These are phyloP conservation scores for Xylaria curta DNA, from an alignment of 495 filamentous ascomycete species.

Conservation along the genomic window DNA sequence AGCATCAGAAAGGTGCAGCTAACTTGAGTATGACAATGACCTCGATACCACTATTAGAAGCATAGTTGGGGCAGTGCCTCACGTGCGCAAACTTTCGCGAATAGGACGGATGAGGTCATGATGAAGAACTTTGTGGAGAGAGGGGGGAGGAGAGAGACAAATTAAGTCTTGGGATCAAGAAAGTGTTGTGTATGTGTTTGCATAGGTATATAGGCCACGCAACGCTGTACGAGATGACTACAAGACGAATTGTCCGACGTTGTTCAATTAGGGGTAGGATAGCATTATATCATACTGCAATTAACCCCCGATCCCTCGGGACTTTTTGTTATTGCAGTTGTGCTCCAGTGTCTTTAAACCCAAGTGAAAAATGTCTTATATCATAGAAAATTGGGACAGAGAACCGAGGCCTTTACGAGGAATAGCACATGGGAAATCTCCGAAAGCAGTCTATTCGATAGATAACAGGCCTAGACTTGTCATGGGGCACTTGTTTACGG, in stretches of 20 bases:
- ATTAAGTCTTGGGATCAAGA: not conserved
- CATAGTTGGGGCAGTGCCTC: not conserved
- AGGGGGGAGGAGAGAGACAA: not conserved
- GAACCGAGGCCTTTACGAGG: not conserved
- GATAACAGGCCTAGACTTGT: not conserved
- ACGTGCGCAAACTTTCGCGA: not conserved
- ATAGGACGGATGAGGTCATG: not conserved
- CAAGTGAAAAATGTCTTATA: not conserved
- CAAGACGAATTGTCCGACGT: not conserved
- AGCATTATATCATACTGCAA: not conserved
- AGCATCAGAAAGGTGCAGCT: slow-evolving; percentile 17
- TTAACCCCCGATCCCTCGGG: not conserved
- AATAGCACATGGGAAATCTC: not conserved
- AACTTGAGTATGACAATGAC: slow-evolving; percentile 18
- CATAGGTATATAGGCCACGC: slow-evolving; percentile 20
- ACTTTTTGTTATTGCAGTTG: not conserved
- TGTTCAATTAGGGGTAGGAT: not conserved
- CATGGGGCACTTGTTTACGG: not conserved
- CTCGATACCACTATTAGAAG: not conserved
- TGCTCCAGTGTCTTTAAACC: not conserved
- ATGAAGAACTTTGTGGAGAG: not conserved
- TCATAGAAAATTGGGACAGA: not conserved
- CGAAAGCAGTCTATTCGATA: not conserved
- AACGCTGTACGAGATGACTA: not conserved
- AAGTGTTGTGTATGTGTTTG: slow-evolving; percentile 5